Base-by-base conservation (phyloP, 176 grass and related monocot species). In the Carex pumila region DNA sequence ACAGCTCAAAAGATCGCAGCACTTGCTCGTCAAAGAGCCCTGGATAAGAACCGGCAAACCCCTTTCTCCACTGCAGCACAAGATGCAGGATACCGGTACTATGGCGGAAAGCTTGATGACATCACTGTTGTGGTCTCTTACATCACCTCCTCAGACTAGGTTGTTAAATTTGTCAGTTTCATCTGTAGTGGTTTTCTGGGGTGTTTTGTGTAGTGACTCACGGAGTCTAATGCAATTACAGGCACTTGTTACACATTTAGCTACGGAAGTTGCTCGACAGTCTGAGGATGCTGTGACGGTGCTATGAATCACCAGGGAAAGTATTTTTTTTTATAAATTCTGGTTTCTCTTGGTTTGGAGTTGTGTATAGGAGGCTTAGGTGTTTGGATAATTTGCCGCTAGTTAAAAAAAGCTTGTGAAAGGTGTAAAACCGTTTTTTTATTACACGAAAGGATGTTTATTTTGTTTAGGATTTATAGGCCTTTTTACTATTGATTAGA, bases 71-170 rank as follows among this genome's bases (percentile, higher is more conserved):
- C 90, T 15, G 91, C 96, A 62, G 96, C 96, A 31, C 96, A 96
- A 85, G 93, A 99, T 82, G 97, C 97, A 59, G 97, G 97, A 52
- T 99, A 94, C 78, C 72, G 97, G 18, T 99, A 92, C 87, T 90
- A 96, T 2, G 97, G 97, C 22, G 97, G 97, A 64, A 99, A 99
- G 72, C 89, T 99, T 1, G 93, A 99, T 56, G 97, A 99, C 70
- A 96, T 96, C 32, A 99, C 97, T 2, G 97, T 99, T 2, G 85
- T 99, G 15, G 91, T 96, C 45, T 94, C 97, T 0, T 94, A 88
- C n/a, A 87, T 99, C 81, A 92, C 76, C 3, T 71, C 88, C 14
- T 81, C 61, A 2, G 80, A 72, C 59, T 78, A 47, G 79, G 37
- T 81, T 62, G 55, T 31, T 75, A 34, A 34, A 34, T 64, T 30